Base-by-base conservation (phyloP, 108 stramenopile genomes). In the Nitzschia sp. region DNA sequence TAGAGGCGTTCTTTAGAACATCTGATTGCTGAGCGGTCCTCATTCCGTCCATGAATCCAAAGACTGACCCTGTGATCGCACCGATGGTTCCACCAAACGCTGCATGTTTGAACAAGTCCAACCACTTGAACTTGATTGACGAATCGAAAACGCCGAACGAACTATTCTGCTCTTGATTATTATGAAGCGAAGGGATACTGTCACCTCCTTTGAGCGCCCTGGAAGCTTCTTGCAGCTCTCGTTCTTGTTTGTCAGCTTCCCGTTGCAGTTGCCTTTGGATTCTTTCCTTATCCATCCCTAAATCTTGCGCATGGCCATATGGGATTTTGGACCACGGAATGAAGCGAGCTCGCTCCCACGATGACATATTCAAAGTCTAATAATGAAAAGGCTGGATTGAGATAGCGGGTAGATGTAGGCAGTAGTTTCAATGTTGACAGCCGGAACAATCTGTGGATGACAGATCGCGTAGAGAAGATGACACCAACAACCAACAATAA, bases 11-110 rank as follows among this genome's bases (percentile, higher is more conserved):
- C 64, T 79, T 75, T 13, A 94, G 60, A 6, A 94, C 68, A 2
- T 36, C 17, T 3, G 85, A 85, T 30, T 87, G 81, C 23, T 77
- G 69, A 4, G 85, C 92, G 6, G 76, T 73, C 25, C 86, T 65
- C 78, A 94, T 89, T 8, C 86, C 81, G 76, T 94, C 92, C 89
- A 94, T 90, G 63, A 94, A 91, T n/a, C 92, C 92, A 78, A 94
- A 94, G 15, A 90, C 90, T 58, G 76, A 50, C 34, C 92, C 92
- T 1, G 92, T 94, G 56, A 94, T 89, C 26, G 78, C 71, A 1
- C 92, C 92, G 21, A 94, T 91, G 26, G 73, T 77, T 13, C 80
- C 86, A 27, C 92, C 92, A 73, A 94, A 94, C 0, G 92, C 92
- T 19, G 75, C 66, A 36, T 77, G 76, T 38, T 80, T 77, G 30